Evolutionary conservation across 345 rosid species (phyloP).

Genomic region (Brassica cretica): DNA sequence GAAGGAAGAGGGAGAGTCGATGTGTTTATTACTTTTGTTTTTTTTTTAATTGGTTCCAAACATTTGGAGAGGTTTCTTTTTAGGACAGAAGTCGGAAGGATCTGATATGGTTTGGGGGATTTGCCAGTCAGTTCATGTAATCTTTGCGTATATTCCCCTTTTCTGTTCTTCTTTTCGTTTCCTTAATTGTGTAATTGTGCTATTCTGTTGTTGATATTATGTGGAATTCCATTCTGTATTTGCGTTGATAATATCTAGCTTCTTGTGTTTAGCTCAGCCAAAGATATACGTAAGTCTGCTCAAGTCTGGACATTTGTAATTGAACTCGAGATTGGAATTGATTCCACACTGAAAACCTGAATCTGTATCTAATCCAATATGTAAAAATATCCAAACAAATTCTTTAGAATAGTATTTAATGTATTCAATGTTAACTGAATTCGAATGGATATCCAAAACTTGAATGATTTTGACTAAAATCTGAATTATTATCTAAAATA

Average conservation of each 20-base stretch:
- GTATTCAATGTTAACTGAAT: too few relatives aligned
- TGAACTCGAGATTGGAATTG: too few relatives aligned
- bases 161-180: slow-evolving; percentile 14
- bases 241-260: background rate
- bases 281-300: background rate
- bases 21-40: background rate
- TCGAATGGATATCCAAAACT: too few relatives aligned
- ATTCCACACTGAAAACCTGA: too few relatives aligned
- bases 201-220: slow-evolving; percentile 14
- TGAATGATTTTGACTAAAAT: too few relatives aligned
- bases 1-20: slow-evolving; percentile 38
- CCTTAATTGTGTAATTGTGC: slow-evolving; percentile 11
- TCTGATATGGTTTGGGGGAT: slow-evolving; percentile 21
- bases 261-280: background rate
- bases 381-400: too few relatives aligned
- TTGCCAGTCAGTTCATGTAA: slow-evolving; percentile 25
- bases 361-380: too few relatives aligned
- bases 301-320: too few relatives aligned
- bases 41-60: slow-evolving; percentile 3
- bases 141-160: slow-evolving; percentile 5
- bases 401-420: too few relatives aligned
- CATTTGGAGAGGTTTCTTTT: background rate
- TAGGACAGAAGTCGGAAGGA: slow-evolving; percentile 21
- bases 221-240: background rate
- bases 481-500: too few relatives aligned